These are phyloP conservation scores for Globisporangium barbulae DNA, from an alignment of 352 stramenopile species.

Conservation along the genomic window DNA sequence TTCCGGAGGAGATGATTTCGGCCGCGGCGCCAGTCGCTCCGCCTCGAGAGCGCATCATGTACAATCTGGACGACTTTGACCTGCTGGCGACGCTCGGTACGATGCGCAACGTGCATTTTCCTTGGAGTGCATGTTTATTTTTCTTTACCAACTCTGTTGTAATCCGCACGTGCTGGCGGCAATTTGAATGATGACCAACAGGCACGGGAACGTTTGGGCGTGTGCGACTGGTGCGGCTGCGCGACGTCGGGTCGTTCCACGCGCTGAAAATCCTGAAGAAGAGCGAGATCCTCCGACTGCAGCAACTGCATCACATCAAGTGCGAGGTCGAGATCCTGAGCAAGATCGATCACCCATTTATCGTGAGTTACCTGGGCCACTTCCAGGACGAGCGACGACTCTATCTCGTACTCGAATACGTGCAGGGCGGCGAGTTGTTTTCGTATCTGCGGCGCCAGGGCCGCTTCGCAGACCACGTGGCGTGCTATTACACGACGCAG, in stretches of 20 bases:
- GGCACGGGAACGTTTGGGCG: conserved; percentile 88
- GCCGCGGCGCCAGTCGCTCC: conserved; percentile 35
- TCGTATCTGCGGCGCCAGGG: conserved; percentile 86
- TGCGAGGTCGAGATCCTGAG: conserved; percentile 90
- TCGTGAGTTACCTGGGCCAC: conserved; percentile 82
- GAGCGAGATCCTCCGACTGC: conserved; percentile 83
- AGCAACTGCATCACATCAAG: conserved; percentile 91
- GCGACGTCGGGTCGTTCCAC: conserved; percentile 55
- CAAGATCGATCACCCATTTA: conserved; percentile 87
- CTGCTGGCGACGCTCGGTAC: conserved; percentile 68
- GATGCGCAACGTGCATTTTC: background rate
- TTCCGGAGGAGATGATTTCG: conserved; percentile 49
- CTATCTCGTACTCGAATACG: conserved; percentile 91
- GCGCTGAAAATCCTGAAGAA: conserved; percentile 94
- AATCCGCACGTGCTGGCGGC: background rate
- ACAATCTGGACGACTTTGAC: conserved; percentile 71
- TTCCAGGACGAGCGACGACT: conserved; percentile 90
- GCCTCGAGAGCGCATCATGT: conserved; percentile 33
- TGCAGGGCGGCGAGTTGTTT: conserved; percentile 92
- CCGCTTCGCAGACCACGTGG: conserved; percentile 74
- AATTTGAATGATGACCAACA: conserved; percentile 4
- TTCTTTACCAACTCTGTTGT: background rate
- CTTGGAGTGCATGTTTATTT: background rate
- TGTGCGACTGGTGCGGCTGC: conserved; percentile 79
- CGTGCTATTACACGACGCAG: conserved; percentile 88